These are phyloP conservation scores for Trichocomaceae sp. DNA, from an alignment of 2,329 filamentous ascomycete species.

Conservation along the genomic window DNA sequence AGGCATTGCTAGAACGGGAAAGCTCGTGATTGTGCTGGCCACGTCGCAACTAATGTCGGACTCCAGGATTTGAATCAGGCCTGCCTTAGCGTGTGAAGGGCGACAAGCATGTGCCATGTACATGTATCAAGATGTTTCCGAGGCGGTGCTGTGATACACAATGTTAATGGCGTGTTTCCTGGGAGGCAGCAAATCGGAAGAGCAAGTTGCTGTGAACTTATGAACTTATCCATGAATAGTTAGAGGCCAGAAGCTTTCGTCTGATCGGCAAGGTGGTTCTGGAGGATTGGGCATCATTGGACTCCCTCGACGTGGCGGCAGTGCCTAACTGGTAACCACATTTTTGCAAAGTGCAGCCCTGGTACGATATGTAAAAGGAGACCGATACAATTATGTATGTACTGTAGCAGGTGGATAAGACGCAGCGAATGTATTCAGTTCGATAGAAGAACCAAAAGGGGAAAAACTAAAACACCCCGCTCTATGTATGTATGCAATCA, in stretches of 20 bases:
- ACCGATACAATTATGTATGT: no score
- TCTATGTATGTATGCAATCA: not conserved
- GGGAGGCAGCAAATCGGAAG: not conserved
- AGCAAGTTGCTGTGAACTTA: not conserved
- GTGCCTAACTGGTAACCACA: not conserved
- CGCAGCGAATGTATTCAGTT: no score
- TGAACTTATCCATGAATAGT: not conserved
- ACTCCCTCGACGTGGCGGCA: not conserved
- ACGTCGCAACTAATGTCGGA: conserved; percentile 4
- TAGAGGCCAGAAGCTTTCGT: no score
- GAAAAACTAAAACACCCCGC: no score
- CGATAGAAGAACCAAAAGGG: no score
- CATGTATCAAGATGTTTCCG: not conserved
- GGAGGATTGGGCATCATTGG: not conserved
- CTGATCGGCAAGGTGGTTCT: not conserved
- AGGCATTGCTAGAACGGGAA: not conserved
- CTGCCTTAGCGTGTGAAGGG: not conserved
- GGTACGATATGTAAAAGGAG: no score
- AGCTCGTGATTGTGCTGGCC: not conserved
- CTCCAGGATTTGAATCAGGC: conserved; percentile 6
- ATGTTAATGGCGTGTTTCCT: not conserved
- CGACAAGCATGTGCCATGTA: no score
- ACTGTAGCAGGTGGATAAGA: no score
- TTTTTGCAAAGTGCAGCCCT: no score
- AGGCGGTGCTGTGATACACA: not conserved